Evolutionary conservation across 257 asterid species (phyloP), one percentile per base, ranked within the genome.

Genomic region (Nicotiana noctiflora): DNA sequence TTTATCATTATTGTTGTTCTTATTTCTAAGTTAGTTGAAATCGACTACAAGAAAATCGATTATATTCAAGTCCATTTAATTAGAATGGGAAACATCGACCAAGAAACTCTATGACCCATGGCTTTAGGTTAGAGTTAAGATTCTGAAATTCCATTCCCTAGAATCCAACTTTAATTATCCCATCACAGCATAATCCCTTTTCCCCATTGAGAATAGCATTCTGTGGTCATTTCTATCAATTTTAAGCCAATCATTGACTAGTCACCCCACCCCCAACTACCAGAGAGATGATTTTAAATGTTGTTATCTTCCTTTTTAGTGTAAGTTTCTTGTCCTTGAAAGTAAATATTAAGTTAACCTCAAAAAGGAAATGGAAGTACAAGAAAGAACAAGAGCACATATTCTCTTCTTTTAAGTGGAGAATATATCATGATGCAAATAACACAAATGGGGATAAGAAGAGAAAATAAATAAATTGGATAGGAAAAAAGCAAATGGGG

Each of bases 141-240:
- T 91, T 91, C 92, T 84, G 66, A 89, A 59, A 88, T 89, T 86
- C 94, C 89, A 87, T 89, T 88, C 89, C 90, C 49, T 62, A 76
- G 86, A 89, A 92, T 90, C 87, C 70, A 53, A 56, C 85, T 81
- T 86, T 86, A 40, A 31, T 57, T 81, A 79, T 15, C 81, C 40
- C 75, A 57, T 77, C 65, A 61, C 67, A 49, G 51, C 65, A 27
- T 6, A 52, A 60, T 66, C n/a, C 68, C 72, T 82, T 79, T 78
- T 84, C 82, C 79, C 77, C 83, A 79, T 82, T 80, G 55, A 81
- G 92, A 91, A 90, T 91, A 84, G n/a, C 89, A 90, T 91, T 92
- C 91, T 83, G 90, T 84, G 90, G 89, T 83, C 91, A 90, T 90
- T 86, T 86, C 88, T 80, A 76, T 83, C 29, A 78, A 9, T 8